These are phyloP conservation scores for Solanum ahanhuiri DNA, from an alignment of 257 asterid species.

Conservation along the genomic window DNA sequence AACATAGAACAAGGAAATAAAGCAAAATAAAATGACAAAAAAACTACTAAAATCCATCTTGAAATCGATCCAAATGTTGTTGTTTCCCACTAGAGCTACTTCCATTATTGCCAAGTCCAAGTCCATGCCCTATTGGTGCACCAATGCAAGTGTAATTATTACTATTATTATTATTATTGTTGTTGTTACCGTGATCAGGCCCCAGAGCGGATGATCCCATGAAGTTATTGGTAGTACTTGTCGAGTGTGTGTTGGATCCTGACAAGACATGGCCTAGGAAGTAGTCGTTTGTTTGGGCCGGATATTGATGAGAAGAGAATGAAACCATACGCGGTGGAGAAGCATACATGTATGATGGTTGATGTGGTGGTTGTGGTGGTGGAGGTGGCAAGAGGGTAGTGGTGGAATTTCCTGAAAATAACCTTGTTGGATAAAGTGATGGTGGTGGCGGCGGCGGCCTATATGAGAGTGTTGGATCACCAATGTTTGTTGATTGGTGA, in stretches of 20 bases:
- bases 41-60: conserved; percentile 32
- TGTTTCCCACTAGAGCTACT: not conserved
- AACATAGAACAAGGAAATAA: not conserved
- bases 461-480: conserved; percentile 34
- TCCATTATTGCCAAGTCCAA: not conserved
- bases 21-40: not conserved
- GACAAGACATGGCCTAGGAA: conserved; percentile 53
- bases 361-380: conserved; percentile 11
- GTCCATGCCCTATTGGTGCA: conserved; percentile 57
- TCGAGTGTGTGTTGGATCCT: conserved; percentile 1
- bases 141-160: conserved; percentile 70
- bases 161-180: not conserved
- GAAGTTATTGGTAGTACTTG: conserved; percentile 8
- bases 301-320: conserved; percentile 40
- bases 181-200: conserved; percentile 4
- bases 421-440: conserved; percentile 44
- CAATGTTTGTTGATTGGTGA: conserved; percentile 27
- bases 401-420: conserved; percentile 26
- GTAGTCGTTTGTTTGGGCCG: conserved; percentile 32
- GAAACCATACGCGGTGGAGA: conserved; percentile 49
- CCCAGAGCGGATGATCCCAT: not conserved
- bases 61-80: conserved; percentile 27
- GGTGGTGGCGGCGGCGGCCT: conserved; percentile 7
- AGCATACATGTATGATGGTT: conserved; percentile 30
- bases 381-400: conserved; percentile 23